Evolutionary conservation across 805 yeast genomes (phyloP).

Genomic region (Monosporozyma servazzii): DNA sequence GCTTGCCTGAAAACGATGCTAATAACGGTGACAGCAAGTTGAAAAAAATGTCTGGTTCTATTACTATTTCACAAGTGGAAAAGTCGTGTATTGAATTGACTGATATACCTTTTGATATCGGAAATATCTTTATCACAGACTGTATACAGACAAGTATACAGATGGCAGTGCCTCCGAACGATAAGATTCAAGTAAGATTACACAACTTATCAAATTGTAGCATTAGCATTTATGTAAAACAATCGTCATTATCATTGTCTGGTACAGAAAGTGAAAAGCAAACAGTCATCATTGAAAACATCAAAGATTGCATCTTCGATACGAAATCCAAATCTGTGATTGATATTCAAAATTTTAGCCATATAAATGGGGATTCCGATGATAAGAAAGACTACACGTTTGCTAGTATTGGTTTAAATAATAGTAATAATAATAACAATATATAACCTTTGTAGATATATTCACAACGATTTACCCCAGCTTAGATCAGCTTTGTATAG

Average conservation of each 20-base stretch:
- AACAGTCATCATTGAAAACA: slow-evolving; percentile 21
- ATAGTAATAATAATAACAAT: neutral
- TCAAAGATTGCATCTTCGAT: slow-evolving; percentile 17
- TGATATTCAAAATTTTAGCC: slow-evolving; percentile 20
- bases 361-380: slow-evolving; percentile 4
- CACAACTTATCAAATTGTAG: slow-evolving; percentile 18
- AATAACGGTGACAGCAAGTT: neutral
- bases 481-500: neutral
- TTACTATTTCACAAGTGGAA: slow-evolving; percentile 11
- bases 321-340: slow-evolving; percentile 7
- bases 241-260: neutral
- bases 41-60: slow-evolving; percentile 10
- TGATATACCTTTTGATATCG: slow-evolving; percentile 13
- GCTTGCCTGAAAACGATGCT: neutral
- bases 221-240: slow-evolving; percentile 8
- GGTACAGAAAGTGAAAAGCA: slow-evolving; percentile 7
- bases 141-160: slow-evolving; percentile 11
- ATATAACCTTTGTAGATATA: neutral
- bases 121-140: slow-evolving; percentile 20
- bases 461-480: neutral
- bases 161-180: slow-evolving; percentile 8
- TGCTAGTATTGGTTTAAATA: neutral
- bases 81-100: slow-evolving; percentile 10
- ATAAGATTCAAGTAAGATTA: slow-evolving; percentile 21
- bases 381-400: neutral